phyloP scores from a whole-genome alignment of 2,329 filamentous ascomycete genomes.

The Emericellopsis atlantica region DNA sequence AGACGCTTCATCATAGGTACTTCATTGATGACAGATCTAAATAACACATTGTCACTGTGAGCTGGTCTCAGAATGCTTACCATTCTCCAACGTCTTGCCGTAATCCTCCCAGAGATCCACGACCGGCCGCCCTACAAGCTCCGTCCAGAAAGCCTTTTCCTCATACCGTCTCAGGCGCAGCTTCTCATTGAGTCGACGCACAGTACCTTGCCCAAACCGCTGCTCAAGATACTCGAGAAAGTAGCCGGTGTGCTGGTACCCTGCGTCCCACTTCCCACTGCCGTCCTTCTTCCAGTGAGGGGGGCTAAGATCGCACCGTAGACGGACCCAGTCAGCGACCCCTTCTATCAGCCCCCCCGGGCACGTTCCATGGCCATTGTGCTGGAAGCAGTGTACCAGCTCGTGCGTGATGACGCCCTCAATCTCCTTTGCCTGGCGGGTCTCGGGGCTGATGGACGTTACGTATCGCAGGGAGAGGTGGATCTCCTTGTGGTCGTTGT shows the following conservation, averaged over 20 bases:
- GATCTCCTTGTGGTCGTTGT: slow-evolving; percentile 83
- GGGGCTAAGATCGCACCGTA: slow-evolving; percentile 59
- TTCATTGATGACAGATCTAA: too few species aligned
- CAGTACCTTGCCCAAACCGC: slow-evolving; percentile 44
- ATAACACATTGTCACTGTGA: too few species aligned
- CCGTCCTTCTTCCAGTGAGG: slow-evolving; percentile 66
- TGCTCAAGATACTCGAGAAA: slow-evolving; percentile 79
- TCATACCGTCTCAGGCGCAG: slow-evolving; percentile 52
- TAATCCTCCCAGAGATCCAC: slow-evolving; percentile 67
- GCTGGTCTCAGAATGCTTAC: not conserved
- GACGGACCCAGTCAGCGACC: slow-evolving; percentile 82
- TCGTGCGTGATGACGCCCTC: slow-evolving; percentile 81
- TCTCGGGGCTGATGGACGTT: slow-evolving; percentile 23
- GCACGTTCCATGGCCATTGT: slow-evolving; percentile 48
- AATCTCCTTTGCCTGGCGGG: slow-evolving; percentile 48
- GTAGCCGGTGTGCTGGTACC: slow-evolving; percentile 84
- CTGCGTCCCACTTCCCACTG: slow-evolving; percentile 61
- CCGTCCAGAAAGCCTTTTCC: slow-evolving; percentile 53
- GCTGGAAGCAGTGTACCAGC: slow-evolving; percentile 90
- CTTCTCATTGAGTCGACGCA: slow-evolving; percentile 54
- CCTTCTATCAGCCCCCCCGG: slow-evolving; percentile 80
- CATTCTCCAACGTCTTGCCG: slow-evolving; percentile 16
- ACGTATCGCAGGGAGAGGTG: slow-evolving; percentile 77
- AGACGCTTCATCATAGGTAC: too few species aligned
- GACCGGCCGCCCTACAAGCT: slow-evolving; percentile 54